Evolutionary conservation across 2,329 filamentous ascomycete genomes (phyloP).

Genomic region (Epichloe gansuensis): DNA sequence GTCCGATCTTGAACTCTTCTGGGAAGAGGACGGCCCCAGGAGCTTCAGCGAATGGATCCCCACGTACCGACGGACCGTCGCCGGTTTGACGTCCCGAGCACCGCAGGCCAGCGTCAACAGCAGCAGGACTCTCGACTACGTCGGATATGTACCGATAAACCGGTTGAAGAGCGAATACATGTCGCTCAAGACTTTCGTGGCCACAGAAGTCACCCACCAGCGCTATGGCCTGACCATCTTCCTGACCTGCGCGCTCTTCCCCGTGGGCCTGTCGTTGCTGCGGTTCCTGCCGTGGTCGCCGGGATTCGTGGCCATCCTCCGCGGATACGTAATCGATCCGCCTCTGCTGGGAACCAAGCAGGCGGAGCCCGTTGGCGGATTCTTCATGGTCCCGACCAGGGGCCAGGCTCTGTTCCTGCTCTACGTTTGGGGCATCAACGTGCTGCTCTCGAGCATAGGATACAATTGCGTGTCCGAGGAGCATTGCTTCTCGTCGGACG

Average conservation of each 20-base stretch:
- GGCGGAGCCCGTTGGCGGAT: conserved; percentile 9
- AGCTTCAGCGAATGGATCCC: neutral
- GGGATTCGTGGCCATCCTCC: conserved; percentile 7
- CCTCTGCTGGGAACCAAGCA: conserved; percentile 12
- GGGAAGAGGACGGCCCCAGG: neutral
- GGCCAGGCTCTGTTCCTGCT: conserved; percentile 8
- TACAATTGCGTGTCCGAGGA: neutral
- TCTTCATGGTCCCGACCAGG: conserved; percentile 13
- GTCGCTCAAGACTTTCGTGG: conserved; percentile 1
- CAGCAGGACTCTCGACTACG: conserved; percentile 6
- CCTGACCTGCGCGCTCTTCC: conserved; percentile 13
- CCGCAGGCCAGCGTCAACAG: neutral
- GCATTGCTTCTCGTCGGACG: neutral
- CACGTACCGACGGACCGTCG: neutral
- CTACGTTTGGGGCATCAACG: neutral
- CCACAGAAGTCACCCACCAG: conserved; percentile 8
- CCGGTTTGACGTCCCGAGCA: neutral
- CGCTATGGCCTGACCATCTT: conserved; percentile 16
- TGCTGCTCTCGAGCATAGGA: neutral
- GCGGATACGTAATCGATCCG: conserved; percentile 14
- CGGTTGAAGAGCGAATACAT: conserved; percentile 3
- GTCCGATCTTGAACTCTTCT: neutral
- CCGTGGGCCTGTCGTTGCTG: conserved; percentile 16
- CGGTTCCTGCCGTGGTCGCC: conserved; percentile 17
- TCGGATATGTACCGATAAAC: conserved; percentile 5